Conservation (phyloP, 1,284 basidiomycete species). For the Trichosporon sp. region DNA sequence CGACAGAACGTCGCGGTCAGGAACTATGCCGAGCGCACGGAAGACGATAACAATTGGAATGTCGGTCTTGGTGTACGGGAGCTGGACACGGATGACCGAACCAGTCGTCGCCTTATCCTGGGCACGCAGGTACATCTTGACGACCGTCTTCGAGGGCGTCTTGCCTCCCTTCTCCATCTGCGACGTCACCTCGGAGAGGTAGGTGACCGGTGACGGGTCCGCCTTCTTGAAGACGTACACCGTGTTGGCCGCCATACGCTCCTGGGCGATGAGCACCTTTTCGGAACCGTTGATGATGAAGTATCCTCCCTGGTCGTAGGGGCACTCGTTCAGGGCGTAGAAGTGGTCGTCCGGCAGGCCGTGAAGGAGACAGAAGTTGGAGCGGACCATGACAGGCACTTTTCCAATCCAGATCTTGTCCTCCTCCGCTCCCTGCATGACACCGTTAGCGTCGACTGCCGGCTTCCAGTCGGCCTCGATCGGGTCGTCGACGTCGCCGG, state of each 20-base stretch:
- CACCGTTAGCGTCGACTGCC: conserved; percentile 63
- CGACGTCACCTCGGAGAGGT: conserved; percentile 94
- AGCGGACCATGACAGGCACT: conserved; percentile 98
- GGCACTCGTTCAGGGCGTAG: conserved; percentile 93
- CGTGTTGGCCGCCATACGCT: conserved; percentile 99
- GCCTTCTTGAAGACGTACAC: conserved; percentile 99
- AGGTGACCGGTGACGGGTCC: conserved; percentile 92
- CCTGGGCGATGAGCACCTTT: conserved; percentile 98
- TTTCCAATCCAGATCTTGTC: conserved; percentile 96
- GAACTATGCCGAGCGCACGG: conserved; percentile 94
- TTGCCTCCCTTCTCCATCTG: conserved; percentile 98
- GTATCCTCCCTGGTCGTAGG: conserved; percentile 95
- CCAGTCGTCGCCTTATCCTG: conserved; percentile 60
- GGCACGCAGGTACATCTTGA: conserved; percentile 91
- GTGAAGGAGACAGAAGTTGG: conserved; percentile 90
- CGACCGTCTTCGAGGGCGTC: conserved; percentile 96
- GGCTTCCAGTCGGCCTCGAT: conserved; percentile 79
- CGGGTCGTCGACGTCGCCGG: conserved; percentile 70
- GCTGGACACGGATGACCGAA: conserved; percentile 94
- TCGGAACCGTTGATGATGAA: conserved; percentile 99
- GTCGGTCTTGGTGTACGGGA: conserved; percentile 97
- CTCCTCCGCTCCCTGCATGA: conserved; percentile 66
- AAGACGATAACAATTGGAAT: conserved; percentile 99
- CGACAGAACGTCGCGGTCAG: conserved; percentile 94
- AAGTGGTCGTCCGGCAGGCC: conserved; percentile 76